Evolutionary conservation across 164 flowering plant genomes (phyloP).

Genomic region (Vitis labrusca): DNA sequence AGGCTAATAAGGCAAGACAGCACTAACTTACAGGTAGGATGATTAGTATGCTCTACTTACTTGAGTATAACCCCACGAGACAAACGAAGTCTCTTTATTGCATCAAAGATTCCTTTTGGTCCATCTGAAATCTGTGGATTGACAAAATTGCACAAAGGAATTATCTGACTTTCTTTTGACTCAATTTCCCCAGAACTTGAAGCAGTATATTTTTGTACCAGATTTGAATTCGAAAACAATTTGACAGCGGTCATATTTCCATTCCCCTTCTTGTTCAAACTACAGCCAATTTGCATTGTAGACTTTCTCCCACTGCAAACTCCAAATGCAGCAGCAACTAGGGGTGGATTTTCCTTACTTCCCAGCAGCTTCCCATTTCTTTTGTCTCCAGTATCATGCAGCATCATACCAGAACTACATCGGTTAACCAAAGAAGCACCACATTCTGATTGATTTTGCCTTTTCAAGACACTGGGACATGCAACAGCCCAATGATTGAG

Average conservation of each 20-base stretch:
- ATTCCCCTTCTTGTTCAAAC: conserved; percentile 6
- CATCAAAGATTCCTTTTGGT: conserved; percentile 52
- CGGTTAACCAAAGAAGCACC: conserved; percentile 18
- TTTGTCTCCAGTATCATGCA: conserved; percentile 8
- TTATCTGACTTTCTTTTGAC: conserved; percentile 21
- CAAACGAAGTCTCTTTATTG: conserved; percentile 58
- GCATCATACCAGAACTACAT: conserved; percentile 9
- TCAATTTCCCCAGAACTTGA: conserved; percentile 26
- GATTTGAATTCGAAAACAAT: conserved; percentile 4
- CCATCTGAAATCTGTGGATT: conserved; percentile 30
- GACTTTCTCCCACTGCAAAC: conserved; percentile 11
- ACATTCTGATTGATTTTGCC: conserved; percentile 9
- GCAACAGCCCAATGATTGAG: conserved; percentile 72
- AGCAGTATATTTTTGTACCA: conserved; percentile 14
- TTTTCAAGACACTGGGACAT: conserved; percentile 47
- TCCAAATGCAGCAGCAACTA: conserved; percentile 9
- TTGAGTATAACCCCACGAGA: conserved; percentile 68
- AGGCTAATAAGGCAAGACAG: background rate
- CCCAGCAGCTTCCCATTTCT: conserved; percentile 6
- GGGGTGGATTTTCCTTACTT: conserved; percentile 8
- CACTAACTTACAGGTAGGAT: background rate
- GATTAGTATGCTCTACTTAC: conserved; percentile 36
- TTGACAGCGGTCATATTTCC: conserved; percentile 10
- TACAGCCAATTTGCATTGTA: conserved; percentile 4
- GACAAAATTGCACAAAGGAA: conserved; percentile 18